phyloP scores from a whole-genome alignment of 257 asterid species.

The Asclepias syriaca region DNA sequence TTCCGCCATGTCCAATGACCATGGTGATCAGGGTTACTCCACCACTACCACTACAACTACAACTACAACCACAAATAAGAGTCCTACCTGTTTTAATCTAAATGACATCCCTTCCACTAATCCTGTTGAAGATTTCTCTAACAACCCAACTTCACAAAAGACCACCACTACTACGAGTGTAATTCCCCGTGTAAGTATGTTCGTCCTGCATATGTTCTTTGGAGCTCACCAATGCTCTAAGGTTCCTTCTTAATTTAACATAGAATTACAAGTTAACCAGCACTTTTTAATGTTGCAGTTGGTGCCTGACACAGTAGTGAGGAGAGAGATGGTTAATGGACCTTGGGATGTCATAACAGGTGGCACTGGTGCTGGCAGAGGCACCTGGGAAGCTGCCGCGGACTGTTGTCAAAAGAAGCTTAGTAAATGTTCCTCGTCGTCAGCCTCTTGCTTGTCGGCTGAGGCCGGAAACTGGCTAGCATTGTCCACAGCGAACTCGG shows the following conservation, averaged over 20 bases:
- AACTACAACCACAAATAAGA: conserved; percentile 9
- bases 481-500: conserved; percentile 44
- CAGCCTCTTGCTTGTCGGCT: conserved; percentile 37
- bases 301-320: conserved; percentile 1
- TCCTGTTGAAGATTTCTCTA: conserved; percentile 16
- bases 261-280: background rate
- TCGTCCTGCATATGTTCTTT: background rate
- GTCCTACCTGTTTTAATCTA: conserved; percentile 35
- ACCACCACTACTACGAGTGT: conserved; percentile 16
- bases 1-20: conserved; percentile 43
- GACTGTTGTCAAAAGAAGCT: conserved; percentile 20
- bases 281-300: background rate
- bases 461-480: conserved; percentile 58
- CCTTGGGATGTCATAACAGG: conserved; percentile 10
- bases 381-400: conserved; percentile 11
- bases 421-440: conserved; percentile 27
- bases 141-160: conserved; percentile 18
- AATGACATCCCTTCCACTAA: conserved; percentile 38
- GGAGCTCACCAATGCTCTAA: background rate
- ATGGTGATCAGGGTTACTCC: conserved; percentile 27
- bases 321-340: conserved; percentile 2
- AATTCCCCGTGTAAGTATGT: conserved; percentile 38
- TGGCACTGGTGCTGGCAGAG: conserved; percentile 7
- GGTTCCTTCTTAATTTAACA: background rate
- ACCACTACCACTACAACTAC: conserved; percentile 18